Percentiles rank a stretch among this genome's conserved stretches.
phyloP scores from a whole-genome alignment of 2,329 filamentous ascomycete species.

The Alternaria brassicae region DNA sequence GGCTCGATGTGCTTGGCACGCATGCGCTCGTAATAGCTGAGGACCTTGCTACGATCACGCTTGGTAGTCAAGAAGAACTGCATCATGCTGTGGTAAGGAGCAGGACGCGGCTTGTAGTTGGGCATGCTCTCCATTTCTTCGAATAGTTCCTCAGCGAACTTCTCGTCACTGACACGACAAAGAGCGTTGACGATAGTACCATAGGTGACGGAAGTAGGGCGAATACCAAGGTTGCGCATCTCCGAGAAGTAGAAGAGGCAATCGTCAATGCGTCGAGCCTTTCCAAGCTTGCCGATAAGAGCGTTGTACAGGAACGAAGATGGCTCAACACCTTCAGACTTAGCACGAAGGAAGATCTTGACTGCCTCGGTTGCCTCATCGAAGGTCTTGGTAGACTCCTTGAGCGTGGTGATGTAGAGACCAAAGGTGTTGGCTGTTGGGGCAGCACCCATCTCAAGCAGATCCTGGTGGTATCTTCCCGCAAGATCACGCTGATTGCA shows the following conservation, averaged over 20 bases:
- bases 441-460: constrained; percentile 86
- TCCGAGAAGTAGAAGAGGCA: constrained; percentile 98
- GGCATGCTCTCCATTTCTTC: constrained; percentile 99
- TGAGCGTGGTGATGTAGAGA: constrained; percentile 98
- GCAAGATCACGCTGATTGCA: constrained; percentile 81
- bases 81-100: constrained; percentile 99
- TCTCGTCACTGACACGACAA: constrained; percentile 95
- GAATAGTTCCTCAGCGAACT: constrained; percentile 96
- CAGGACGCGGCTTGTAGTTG: constrained; percentile 97
- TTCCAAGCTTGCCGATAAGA: constrained; percentile 96
- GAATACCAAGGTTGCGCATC: constrained; percentile 92
- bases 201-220: constrained; percentile 96
- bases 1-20: constrained; percentile 83
- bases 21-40: constrained; percentile 96
- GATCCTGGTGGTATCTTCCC: constrained; percentile 87
- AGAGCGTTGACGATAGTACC: constrained; percentile 98
- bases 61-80: constrained; percentile 99
- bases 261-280: constrained; percentile 96
- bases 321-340: constrained; percentile 91
- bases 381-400: constrained; percentile 96
- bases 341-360: constrained; percentile 94
- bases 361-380: constrained; percentile 97
- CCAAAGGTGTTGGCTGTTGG: constrained; percentile 98
- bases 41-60: constrained; percentile 91
- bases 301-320: constrained; percentile 98